Conservation (phyloP, 1,284 basidiomycete genomes). For the Crepidotus sp. region DNA sequence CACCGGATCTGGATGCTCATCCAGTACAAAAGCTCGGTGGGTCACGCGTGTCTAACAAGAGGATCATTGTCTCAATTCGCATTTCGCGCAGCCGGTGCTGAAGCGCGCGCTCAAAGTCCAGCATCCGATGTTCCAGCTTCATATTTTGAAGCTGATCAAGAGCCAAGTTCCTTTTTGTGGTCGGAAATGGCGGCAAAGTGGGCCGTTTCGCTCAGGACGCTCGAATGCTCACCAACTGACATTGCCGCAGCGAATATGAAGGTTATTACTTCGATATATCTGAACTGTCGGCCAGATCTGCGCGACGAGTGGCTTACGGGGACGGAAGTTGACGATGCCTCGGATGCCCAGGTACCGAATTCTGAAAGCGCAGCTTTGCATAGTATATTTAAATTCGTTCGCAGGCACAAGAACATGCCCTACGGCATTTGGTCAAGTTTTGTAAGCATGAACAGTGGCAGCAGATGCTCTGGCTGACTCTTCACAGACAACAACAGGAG, state of each 20-base stretch:
- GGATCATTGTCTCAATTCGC: not conserved
- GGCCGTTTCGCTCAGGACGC: constrained; percentile 21
- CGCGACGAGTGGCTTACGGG: constrained; percentile 97
- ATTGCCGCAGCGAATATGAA: constrained; percentile 86
- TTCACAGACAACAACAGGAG: constrained; percentile 69
- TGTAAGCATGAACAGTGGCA: constrained; percentile 43
- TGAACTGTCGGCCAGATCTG: constrained; percentile 93
- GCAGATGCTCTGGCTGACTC: constrained; percentile 4
- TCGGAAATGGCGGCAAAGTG: constrained; percentile 96
- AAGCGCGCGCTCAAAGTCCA: constrained; percentile 92
- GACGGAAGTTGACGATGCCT: constrained; percentile 84
- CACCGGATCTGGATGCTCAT: constrained; percentile 95
- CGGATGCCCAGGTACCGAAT: constrained; percentile 64
- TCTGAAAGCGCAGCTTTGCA: not conserved
- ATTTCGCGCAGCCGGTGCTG: constrained; percentile 65
- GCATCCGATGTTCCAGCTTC: constrained; percentile 90
- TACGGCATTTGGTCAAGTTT: constrained; percentile 90
- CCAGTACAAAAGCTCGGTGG: constrained; percentile 95
- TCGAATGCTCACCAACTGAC: constrained; percentile 9
- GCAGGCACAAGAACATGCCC: constrained; percentile 92
- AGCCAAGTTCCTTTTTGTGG: constrained; percentile 98
- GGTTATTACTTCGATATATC: constrained; percentile 96
- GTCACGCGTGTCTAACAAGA: constrained; percentile 22
- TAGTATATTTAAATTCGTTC: constrained; percentile 5
- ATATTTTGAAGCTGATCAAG: constrained; percentile 97